A percentile compares a stretch with the other conserved stretches of the same genome.
phyloP scores from a whole-genome alignment of 345 rosid species.

The Eucalyptus curtisii region DNA sequence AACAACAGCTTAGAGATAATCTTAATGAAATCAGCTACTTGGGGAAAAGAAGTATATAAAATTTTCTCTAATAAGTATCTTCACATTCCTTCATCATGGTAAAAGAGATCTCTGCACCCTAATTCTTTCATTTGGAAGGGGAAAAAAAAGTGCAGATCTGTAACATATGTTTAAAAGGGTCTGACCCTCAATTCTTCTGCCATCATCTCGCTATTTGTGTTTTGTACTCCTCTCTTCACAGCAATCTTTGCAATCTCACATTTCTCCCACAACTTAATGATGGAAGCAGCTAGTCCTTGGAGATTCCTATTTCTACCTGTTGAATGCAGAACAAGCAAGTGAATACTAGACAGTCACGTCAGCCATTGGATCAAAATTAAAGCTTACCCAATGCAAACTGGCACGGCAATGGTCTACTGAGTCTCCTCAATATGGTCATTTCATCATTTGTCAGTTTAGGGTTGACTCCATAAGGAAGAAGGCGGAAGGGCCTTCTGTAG shows the following conservation, averaged over 20 bases:
- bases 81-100: background rate
- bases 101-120: background rate
- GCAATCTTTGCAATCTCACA: slow-evolving; percentile 94
- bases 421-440: slow-evolving; percentile 87
- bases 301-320: slow-evolving; percentile 83
- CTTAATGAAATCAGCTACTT: background rate
- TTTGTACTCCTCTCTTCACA: slow-evolving; percentile 82
- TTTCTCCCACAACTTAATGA: slow-evolving; percentile 91
- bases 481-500: slow-evolving; percentile 80
- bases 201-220: slow-evolving; percentile 74
- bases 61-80: background rate
- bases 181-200: slow-evolving; percentile 83
- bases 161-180: background rate
- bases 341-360: background rate
- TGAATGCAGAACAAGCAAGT: background rate
- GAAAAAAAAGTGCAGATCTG: background rate
- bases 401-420: slow-evolving; percentile 77
- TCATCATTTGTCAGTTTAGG: slow-evolving; percentile 81
- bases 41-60: background rate
- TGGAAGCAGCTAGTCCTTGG: slow-evolving; percentile 79
- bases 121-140: background rate
- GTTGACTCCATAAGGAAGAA: slow-evolving; percentile 83
- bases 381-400: slow-evolving; percentile 77
- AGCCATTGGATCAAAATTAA: background rate
- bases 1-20: background rate